Base-by-base conservation (phyloP, 805 yeast genomes). In the Candida vaughaniae region DNA sequence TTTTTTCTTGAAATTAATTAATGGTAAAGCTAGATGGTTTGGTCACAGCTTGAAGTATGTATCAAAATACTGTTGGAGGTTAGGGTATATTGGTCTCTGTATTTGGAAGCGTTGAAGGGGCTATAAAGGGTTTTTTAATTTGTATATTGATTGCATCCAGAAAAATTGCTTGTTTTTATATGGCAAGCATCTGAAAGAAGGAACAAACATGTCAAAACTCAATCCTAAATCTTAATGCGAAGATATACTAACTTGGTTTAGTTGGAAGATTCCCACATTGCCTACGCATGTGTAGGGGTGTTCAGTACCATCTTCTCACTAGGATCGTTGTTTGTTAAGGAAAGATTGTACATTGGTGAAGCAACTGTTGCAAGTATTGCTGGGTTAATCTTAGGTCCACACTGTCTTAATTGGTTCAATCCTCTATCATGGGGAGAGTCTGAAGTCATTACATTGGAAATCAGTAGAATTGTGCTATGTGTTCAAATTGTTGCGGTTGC, bases 401-500 rank as follows among this genome's bases (percentile, higher is more conserved):
- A 85, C 51, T 83, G 87, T 52, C 62, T 88, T 22, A 64, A 80
- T 39, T 86, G 96, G 95, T 85, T 89, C 53, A 60, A 81, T 39
- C 97, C 97, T 3, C 59, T 77, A 6, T 64, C 74, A 4, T 89
- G 97, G 97, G 95, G 95, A 1, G 82, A 88, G 53, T 61, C 85
- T 1, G 96, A 90, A 57, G 71, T 72, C 36, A 78, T 90, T 46
- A 89, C 96, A 0, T 66, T 88, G 46, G 97, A 89, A 53, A 69
- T 90, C 11, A 81, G 91, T 38, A 73, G 96, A 36, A 77, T 89
- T 11, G 91, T 88, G 3, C 66, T 89, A 50, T 82, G 91, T 55
- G 77, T 89, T 36, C 96, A 89, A 65, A 86, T 89, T 49, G 91
- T 89, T 52, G 96, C 96, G 7, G 95, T 87, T 15, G 95, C 96